phyloP scores from a whole-genome alignment of 2,329 filamentous ascomycete species.

The Pyrenochaeta sp. region DNA sequence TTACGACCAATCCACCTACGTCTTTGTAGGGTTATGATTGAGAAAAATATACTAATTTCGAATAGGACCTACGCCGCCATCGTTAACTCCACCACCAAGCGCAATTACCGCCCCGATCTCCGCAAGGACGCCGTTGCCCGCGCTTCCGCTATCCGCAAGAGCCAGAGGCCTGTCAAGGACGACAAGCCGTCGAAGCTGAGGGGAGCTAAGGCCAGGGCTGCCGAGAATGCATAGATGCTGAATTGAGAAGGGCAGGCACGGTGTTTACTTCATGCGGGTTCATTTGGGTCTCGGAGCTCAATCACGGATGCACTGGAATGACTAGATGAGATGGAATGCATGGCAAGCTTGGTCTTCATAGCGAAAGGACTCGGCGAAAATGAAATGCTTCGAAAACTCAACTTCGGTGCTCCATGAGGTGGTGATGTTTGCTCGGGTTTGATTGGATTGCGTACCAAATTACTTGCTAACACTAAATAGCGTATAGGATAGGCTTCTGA shows the following conservation, averaged over 20 bases:
- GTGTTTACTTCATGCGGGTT: conserved; percentile 34
- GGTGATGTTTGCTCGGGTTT: neutral
- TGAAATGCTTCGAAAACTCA: conserved; percentile 30
- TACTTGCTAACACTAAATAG: neutral
- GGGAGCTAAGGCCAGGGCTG: conserved; percentile 81
- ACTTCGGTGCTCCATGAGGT: neutral
- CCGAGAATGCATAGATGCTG: conserved; percentile 39
- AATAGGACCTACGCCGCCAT: conserved; percentile 83
- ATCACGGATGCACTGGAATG: conserved; percentile 1
- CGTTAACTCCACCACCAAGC: conserved; percentile 82
- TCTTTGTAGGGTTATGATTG: neutral
- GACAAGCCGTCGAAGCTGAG: conserved; percentile 76
- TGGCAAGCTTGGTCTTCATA: conserved; percentile 21
- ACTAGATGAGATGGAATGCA: conserved; percentile 20
- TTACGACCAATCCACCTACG: neutral
- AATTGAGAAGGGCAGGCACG: conserved; percentile 10
- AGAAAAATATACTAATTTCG: conserved; percentile 6
- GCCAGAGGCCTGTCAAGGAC: conserved; percentile 82
- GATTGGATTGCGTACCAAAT: neutral
- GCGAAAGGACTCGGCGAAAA: conserved; percentile 20
- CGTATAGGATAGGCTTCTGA: neutral
- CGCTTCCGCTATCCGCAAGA: conserved; percentile 82
- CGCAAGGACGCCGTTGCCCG: conserved; percentile 77
- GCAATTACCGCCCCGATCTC: conserved; percentile 74
- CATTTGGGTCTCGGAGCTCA: conserved; percentile 14